phyloP scores from a whole-genome alignment of 495 filamentous ascomycete species.

The Annulohypoxylon nitens region DNA sequence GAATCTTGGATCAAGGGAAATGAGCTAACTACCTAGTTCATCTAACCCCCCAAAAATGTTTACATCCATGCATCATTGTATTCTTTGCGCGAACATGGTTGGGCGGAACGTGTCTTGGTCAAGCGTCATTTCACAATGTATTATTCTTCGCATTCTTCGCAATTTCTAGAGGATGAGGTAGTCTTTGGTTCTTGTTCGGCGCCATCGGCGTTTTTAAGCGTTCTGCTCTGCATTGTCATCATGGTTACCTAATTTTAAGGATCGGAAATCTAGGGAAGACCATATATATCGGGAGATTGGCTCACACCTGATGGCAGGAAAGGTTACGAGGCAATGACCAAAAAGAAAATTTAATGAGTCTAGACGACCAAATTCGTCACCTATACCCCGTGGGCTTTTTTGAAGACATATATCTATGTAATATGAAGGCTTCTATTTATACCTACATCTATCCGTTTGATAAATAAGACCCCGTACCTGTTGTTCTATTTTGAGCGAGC shows the following conservation, averaged over 20 bases:
- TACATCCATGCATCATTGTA: conserved; percentile 28
- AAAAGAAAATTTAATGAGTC: conserved; percentile 39
- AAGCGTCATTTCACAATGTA: conserved; percentile 35
- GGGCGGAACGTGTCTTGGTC: conserved; percentile 31
- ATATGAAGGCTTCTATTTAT: conserved; percentile 44
- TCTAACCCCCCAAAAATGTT: conserved; percentile 20
- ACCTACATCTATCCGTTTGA: conserved; percentile 31
- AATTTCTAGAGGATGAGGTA: conserved; percentile 26
- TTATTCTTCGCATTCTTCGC: conserved; percentile 24
- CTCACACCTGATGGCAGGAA: conserved; percentile 32
- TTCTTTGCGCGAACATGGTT: conserved; percentile 32
- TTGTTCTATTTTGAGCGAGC: conserved; percentile 40
- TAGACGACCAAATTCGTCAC: conserved; percentile 27
- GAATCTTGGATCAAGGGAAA: conserved; percentile 18
- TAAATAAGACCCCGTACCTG: conserved; percentile 8
- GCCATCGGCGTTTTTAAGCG: conserved; percentile 43
- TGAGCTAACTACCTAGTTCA: conserved; percentile 38
- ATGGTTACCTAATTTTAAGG: conserved; percentile 35
- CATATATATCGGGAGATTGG: conserved; percentile 41
- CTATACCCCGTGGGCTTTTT: conserved; percentile 40
- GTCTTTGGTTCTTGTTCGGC: conserved; percentile 39
- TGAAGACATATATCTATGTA: conserved; percentile 33
- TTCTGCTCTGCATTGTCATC: conserved; percentile 36
- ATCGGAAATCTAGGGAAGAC: conserved; percentile 21
- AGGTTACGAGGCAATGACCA: conserved; percentile 46